A percentile compares a stretch with the other conserved stretches of the same genome.
Evolutionary conservation across 495 filamentous ascomycete genomes (phyloP).

Genomic region (Aspergillus sparsus): DNA sequence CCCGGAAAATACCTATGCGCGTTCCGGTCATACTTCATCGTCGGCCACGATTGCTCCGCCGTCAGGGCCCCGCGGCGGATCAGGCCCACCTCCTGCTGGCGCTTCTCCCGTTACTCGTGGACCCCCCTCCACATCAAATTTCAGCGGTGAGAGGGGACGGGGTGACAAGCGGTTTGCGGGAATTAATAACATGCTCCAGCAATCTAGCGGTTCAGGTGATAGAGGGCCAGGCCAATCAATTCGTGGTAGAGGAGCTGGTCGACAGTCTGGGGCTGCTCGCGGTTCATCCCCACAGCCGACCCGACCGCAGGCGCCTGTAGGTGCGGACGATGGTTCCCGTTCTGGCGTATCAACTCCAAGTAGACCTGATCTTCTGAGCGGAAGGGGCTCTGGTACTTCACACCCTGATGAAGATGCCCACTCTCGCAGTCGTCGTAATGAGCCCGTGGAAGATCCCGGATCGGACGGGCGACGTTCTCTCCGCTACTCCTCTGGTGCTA

Average conservation of each 20-base stretch:
- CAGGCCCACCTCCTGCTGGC: constrained; percentile 26
- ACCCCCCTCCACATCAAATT: constrained; percentile 29
- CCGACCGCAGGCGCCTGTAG: constrained; percentile 32
- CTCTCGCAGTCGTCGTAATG: constrained; percentile 29
- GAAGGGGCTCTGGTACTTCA: constrained; percentile 15
- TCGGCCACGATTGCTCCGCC: constrained; percentile 34
- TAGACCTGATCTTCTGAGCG: constrained; percentile 30
- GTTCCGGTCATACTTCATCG: constrained; percentile 28
- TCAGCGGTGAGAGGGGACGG: constrained; percentile 41
- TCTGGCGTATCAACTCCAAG: constrained; percentile 18
- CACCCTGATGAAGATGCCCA: constrained; percentile 25
- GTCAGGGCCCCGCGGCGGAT: constrained; percentile 41
- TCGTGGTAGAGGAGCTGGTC: constrained; percentile 41
- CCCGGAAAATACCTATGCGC: constrained; percentile 25
- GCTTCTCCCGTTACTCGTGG: constrained; percentile 32
- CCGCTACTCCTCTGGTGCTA: constrained; percentile 24
- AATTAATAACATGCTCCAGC: constrained; percentile 49
- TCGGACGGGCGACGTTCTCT: constrained; percentile 32
- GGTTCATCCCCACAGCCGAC: constrained; percentile 34
- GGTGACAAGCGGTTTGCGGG: constrained; percentile 48
- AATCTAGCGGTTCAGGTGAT: constrained; percentile 39
- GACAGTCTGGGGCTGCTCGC: constrained; percentile 34
- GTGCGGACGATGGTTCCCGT: constrained; percentile 29
- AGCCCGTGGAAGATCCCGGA: constrained; percentile 36
- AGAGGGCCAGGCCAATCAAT: constrained; percentile 37